Percentiles rank a stretch among this genome's conserved stretches.
phyloP scores from a whole-genome alignment of 306 rosid species.

The Quercus glauca region DNA sequence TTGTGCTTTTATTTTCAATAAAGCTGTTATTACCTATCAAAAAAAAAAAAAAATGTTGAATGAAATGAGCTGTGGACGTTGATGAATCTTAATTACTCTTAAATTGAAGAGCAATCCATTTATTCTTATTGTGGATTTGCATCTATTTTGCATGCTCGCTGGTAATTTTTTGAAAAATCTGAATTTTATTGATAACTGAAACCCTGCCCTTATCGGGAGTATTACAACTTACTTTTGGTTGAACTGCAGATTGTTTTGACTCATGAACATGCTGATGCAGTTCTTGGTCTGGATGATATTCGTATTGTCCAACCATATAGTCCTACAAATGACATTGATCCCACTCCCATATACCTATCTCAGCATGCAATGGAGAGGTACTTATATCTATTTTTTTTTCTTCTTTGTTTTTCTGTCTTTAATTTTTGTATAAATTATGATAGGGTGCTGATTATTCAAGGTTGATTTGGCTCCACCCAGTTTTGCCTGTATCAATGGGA shows the following conservation, averaged over 20 bases:
- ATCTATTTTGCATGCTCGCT: constrained; percentile 9
- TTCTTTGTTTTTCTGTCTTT: not conserved
- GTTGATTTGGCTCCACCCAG: not conserved
- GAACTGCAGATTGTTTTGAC: constrained; percentile 85
- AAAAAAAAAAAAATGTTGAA: not conserved
- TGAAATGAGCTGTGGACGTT: constrained; percentile 5
- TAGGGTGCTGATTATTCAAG: not conserved
- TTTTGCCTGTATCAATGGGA: not conserved
- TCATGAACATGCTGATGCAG: constrained; percentile 99
- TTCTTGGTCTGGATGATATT: constrained; percentile 97
- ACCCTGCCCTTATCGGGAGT: constrained; percentile 10
- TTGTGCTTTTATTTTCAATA: no score
- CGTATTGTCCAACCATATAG: constrained; percentile 87
- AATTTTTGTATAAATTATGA: not conserved
- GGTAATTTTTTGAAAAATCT: not conserved
- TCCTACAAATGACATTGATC: constrained; percentile 80
- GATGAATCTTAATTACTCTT: constrained; percentile 3
- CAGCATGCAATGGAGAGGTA: constrained; percentile 91
- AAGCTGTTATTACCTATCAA: no score
- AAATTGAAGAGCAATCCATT: not conserved
- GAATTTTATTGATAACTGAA: not conserved
- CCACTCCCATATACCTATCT: constrained; percentile 75
- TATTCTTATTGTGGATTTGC: constrained; percentile 2
- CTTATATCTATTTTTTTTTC: constrained; percentile 9
- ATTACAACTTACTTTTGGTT: constrained; percentile 12